These are phyloP conservation scores for Mucor circinelloides DNA, from an alignment of 371 early-diverging fungal genomes.

Conservation along the genomic window DNA sequence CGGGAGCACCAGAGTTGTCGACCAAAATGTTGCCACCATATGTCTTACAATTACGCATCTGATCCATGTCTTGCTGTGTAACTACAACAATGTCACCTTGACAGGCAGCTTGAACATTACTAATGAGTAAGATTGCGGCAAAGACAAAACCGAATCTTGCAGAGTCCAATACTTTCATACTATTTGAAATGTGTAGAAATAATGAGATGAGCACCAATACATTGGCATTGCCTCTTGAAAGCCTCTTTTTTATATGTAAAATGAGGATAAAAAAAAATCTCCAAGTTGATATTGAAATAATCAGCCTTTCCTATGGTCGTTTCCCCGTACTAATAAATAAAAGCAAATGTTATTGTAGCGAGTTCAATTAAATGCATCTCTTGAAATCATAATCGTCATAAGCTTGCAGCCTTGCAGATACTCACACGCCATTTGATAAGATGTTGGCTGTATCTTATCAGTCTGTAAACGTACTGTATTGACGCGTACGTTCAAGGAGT, in stretches of 20 bases:
- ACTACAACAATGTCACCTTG: constrained; percentile 27
- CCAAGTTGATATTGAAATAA: neutral
- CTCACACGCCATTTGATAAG: neutral
- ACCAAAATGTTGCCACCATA: constrained; percentile 48
- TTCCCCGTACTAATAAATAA: constrained; percentile 9
- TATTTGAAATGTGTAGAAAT: neutral
- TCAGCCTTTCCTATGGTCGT: neutral
- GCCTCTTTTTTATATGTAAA: neutral
- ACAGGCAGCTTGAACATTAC: constrained; percentile 21
- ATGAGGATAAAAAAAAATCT: neutral
- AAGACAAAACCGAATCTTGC: constrained; percentile 10
- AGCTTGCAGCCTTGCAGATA: neutral
- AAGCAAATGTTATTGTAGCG: neutral
- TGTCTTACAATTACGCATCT: constrained; percentile 39
- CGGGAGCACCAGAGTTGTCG: constrained; percentile 21
- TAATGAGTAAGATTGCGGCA: constrained; percentile 9
- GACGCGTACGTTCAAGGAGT: neutral
- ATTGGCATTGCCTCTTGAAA: neutral
- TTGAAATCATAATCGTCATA: neutral
- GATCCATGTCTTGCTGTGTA: constrained; percentile 48
- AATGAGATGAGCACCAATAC: neutral
- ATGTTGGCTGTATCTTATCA: neutral
- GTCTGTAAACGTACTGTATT: neutral
- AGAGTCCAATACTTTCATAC: constrained; percentile 5
- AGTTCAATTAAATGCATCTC: neutral